Conservation (phyloP, 495 filamentous ascomycete species). For the Daldinia bambusicola region DNA sequence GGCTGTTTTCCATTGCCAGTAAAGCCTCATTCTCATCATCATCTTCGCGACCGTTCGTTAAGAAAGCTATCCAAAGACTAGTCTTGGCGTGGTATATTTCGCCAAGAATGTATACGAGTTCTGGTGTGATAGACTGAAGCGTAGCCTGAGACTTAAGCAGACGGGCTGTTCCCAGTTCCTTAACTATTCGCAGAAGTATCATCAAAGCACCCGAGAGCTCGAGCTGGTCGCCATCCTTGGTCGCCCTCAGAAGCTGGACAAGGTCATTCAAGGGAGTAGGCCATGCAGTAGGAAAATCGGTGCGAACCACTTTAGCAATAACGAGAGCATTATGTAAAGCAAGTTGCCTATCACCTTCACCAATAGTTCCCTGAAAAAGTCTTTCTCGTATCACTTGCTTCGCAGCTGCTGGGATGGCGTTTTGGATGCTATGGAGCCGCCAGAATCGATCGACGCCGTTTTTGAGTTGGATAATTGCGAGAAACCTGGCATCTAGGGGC, state of each 20-base stretch:
- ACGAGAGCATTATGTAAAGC: constrained; percentile 88
- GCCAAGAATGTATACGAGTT: constrained; percentile 79
- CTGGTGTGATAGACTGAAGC: constrained; percentile 79
- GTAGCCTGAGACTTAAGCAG: constrained; percentile 73
- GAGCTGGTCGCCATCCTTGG: constrained; percentile 56
- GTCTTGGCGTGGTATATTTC: constrained; percentile 80
- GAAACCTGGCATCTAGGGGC: constrained; percentile 79
- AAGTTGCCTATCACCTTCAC: constrained; percentile 76
- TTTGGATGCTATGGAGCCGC: constrained; percentile 73
- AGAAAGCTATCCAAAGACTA: constrained; percentile 71
- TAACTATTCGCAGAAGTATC: constrained; percentile 84
- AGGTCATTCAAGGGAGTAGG: constrained; percentile 67
- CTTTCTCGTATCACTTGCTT: constrained; percentile 78
- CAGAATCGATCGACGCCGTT: constrained; percentile 96
- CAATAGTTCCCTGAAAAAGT: constrained; percentile 74
- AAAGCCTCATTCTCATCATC: constrained; percentile 70
- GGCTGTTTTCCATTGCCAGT: constrained; percentile 74
- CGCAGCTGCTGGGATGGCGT: constrained; percentile 77
- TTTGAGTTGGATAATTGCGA: constrained; percentile 93
- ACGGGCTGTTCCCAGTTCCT: constrained; percentile 85
- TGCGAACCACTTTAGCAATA: constrained; percentile 84
- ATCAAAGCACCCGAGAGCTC: constrained; percentile 76
- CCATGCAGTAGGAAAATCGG: constrained; percentile 91
- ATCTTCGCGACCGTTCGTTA: constrained; percentile 61
- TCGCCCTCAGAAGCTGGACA: constrained; percentile 66